Base-by-base conservation (phyloP, 805 yeast species). In the Pichia exigua region DNA sequence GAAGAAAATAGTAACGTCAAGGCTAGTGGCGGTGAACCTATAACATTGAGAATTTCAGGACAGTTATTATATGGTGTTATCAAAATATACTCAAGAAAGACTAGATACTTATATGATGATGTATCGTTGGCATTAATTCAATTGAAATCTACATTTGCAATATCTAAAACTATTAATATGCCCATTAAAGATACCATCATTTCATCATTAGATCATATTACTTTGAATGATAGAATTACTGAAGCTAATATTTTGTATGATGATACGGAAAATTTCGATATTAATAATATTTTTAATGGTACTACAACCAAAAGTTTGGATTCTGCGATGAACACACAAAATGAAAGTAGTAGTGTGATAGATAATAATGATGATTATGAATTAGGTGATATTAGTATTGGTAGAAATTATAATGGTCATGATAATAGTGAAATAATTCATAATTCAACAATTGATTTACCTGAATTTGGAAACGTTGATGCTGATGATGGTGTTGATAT, bases 51-150 rank as follows among this genome's bases (percentile, higher is more conserved):
- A 51, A 73, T 88, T 26, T 85, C 96, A 1, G 95, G 96, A 4
- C 96, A 90, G 63, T 72, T 91, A 49, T 72, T 91, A 41, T 81
- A 86, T 50, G 97, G 97, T 47, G 88, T 91, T 4, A 95, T 88
- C 38, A 75, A 88, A 52, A 91, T 91, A 22, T 91, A 89, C 66
- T 83, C 94, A 13, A 73, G 92, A 54, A 87, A 91, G 66, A 88
- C 96, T 27, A 85, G 84, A 59, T 87, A 87, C 57, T 70, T 91
- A 24, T 71, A 86, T 47, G 95, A 88, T 51, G 97, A 91, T 63
- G 92, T 88, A 42, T 77, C 82, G 46, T 95, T 87, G 58, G 85
- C 89, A 4, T 66, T 89, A 53, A 68, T 81, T 57, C 84, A 82
- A 59, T 72, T 90, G 61, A 87, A 85, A 61, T 77, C 85, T 38